Evolutionary conservation across 345 rosid species (phyloP).

Genomic region (Mallotus nudiflorus): DNA sequence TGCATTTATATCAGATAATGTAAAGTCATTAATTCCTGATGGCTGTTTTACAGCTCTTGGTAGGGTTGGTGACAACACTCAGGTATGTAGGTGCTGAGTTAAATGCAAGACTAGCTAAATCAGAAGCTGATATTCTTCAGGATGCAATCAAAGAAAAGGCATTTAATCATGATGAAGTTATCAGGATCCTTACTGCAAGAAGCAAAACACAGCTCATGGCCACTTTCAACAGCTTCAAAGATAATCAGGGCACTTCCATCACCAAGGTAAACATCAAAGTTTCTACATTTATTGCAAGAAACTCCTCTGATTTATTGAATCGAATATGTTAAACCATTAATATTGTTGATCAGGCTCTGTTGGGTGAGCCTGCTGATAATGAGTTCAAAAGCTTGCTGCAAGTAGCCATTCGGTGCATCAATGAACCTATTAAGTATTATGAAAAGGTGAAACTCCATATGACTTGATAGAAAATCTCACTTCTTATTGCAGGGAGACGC

Average conservation of each 20-base stretch:
- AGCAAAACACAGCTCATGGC: conserved; percentile 63
- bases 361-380: conserved; percentile 13
- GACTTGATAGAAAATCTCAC: not conserved
- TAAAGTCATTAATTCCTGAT: too few relatives aligned
- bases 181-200: conserved; percentile 60
- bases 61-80: conserved; percentile 51
- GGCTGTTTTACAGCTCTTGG: conserved; percentile 45
- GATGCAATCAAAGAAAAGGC: conserved; percentile 46
- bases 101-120: conserved; percentile 35
- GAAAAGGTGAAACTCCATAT: conserved; percentile 19
- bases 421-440: conserved; percentile 24
- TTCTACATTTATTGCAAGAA: too few relatives aligned
- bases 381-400: conserved; percentile 24
- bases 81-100: conserved; percentile 59
- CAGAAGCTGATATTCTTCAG: conserved; percentile 55
- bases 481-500: not conserved
- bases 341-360: conserved; percentile 8
- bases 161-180: conserved; percentile 50
- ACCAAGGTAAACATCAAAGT: conserved; percentile 36
- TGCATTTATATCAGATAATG: not conserved
- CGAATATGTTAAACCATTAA: too few relatives aligned
- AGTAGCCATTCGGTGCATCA: conserved; percentile 24
- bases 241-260: conserved; percentile 47
- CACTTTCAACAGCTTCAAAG: conserved; percentile 57
- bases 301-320: too few relatives aligned